Percentiles rank a stretch among this genome's conserved stretches.
phyloP scores from a whole-genome alignment of 371 early-diverging fungal genomes.

The Rhizoclosmatium hyalinum region DNA sequence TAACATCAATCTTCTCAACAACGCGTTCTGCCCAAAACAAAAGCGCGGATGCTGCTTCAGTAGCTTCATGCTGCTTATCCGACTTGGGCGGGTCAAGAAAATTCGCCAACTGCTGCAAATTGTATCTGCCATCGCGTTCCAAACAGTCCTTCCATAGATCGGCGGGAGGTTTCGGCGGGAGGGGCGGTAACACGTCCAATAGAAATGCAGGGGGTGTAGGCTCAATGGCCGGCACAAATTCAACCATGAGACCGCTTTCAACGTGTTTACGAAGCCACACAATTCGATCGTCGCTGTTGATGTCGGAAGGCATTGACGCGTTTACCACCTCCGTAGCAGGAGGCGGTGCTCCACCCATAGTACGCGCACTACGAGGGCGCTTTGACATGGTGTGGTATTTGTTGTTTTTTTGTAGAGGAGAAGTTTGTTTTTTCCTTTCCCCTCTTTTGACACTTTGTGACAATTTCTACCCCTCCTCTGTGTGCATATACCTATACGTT shows the following conservation, averaged over 20 bases:
- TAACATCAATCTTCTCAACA: constrained; percentile 36
- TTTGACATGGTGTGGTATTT: not conserved
- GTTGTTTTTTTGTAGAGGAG: not conserved
- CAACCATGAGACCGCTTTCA: constrained; percentile 53
- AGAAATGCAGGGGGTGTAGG: not conserved
- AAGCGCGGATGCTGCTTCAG: constrained; percentile 30
- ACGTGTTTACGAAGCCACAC: constrained; percentile 43
- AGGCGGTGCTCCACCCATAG: not conserved
- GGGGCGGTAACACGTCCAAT: not conserved
- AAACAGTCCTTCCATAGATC: constrained; percentile 53
- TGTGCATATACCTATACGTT: not conserved
- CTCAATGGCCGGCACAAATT: constrained; percentile 30
- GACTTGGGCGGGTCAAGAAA: constrained; percentile 46
- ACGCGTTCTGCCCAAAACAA: constrained; percentile 51
- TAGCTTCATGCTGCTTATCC: not conserved
- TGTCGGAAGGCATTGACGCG: constrained; percentile 5
- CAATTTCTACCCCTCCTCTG: not conserved
- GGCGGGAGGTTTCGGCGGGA: constrained; percentile 8
- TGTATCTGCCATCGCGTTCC: constrained; percentile 44
- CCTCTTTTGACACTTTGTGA: not conserved
- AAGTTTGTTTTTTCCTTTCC: not conserved
- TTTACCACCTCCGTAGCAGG: not conserved
- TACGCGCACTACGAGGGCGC: not conserved
- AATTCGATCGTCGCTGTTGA: constrained; percentile 44
- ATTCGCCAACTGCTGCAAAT: constrained; percentile 42